Base-by-base conservation (phyloP, 371 early-diverging fungal genomes). In the Syncephalis fuscata region DNA sequence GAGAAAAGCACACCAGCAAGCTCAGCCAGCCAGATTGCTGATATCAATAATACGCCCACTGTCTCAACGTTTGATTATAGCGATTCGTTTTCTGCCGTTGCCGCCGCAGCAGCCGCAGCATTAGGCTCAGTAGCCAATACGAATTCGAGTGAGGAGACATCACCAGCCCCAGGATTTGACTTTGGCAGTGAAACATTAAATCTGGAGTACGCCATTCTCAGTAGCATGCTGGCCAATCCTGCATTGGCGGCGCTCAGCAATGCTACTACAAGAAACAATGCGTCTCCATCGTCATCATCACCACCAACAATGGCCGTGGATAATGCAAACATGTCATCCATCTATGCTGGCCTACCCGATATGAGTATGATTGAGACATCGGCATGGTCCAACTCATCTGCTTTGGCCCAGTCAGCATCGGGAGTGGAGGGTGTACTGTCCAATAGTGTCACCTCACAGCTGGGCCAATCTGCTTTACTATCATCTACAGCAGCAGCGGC, bases 181-280 rank as follows among this genome's bases (percentile, higher is more conserved):
- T 89, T 88, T 66, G 85, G 82, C 43, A 88, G 88, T 1, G 87
- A 83, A 39, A 69, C 83, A 16, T 67, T 83, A 53, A 87, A 84
- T 58, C 71, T 85, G n/a, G 90, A 92, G 59, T 86, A 88, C 55
- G 74, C 82, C 4, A 77, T 88, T 37, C 63, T 89, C 16, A 82
- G 84, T 14, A 85, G 71, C 53, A 88, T 91, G 88, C 67, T 88
- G 16, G 41, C 41, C 21, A 41, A 41, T 41, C 41, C 41, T 5
- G 21, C 41, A 16, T n/a, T 21, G 19, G 21, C n/a, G 5, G 41
- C 19, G 4, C 41, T 41, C 15, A 8, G 19, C 15, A 21, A 41
- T 41, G 7, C 41, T 19, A 15, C 41, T 8, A 8, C 41, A 4
- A 8, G 41, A 21, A 15, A 5, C 7, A 15, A 4, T 15, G 15